Evolutionary conservation across 305 asterid species (phyloP), one percentile per base, ranked within the genome.

Genomic region (Fraxinus nigra): DNA sequence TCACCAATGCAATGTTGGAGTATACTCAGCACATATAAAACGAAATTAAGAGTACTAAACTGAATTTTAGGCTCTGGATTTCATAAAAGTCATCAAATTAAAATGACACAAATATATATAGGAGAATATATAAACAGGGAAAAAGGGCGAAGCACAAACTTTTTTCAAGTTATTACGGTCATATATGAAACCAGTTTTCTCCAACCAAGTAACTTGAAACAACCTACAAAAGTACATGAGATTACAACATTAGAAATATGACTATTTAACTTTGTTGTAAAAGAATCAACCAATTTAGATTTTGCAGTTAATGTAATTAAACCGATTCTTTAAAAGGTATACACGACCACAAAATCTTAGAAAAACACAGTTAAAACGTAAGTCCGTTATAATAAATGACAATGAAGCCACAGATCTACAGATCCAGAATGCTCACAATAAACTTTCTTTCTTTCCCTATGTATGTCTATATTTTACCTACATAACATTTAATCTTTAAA

Each of bases 201-300:
- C 79, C 98, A 83, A 74, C 98, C 97, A 95, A 84, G 87, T 91
- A 79, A 95, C 92, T 90, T 92, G 98, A 92, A 89, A 90, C 89
- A 95, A 93, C 97, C 98, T 94, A 90, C 96, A 92, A 89, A 88
- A 86, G 84, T 84, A 83, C 75, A 76, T 33, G 26, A 69, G 59
- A 83, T 83, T 79, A 78, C 73, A 78, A 61, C 67, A 82, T 89
- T 77, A 87, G 86, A 85, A 80, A 61, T 16, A 46, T 10, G 22
- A 77, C 59, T 16, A 30, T 18, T 73, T 84, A 79, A 78, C 69
- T 59, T 72, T 37, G 72, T 79, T 63, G 56, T 7, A 76, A 84
- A 5, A 69, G 75, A 40, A n/a, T 8, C 72, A 37, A 77, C 20
- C 85, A 80, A 72, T 24, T 70, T 32, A 38, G 20, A 79, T 48